phyloP scores from a whole-genome alignment of 1,284 basidiomycete species.

The Lignosus rhinocerotis region DNA sequence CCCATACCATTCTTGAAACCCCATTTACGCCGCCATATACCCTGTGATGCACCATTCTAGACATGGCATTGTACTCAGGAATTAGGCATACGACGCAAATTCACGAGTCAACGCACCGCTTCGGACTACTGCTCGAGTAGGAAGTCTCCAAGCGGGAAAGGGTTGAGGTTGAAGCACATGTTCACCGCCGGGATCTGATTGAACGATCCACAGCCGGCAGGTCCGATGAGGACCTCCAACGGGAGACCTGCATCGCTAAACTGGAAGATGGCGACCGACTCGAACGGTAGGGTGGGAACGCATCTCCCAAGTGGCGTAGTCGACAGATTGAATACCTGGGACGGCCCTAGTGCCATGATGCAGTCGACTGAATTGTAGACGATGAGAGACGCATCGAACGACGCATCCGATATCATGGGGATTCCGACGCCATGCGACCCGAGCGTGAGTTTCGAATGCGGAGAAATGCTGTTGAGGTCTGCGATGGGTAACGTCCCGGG shows the following conservation, averaged over 20 bases:
- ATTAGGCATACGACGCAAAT: neutral
- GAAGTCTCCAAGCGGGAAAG: neutral
- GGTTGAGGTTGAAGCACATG: neutral
- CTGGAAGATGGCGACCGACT: neutral
- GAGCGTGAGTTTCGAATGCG: neutral
- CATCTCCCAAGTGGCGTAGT: neutral
- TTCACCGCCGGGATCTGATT: neutral
- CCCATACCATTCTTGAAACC: too few relatives aligned
- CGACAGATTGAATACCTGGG: neutral
- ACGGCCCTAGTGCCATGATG: neutral
- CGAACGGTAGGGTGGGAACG: neutral
- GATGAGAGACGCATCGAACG: neutral
- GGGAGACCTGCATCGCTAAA: neutral
- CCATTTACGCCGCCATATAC: too few relatives aligned
- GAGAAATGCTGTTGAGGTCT: neutral
- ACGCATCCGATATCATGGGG: neutral
- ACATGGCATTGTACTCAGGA: neutral
- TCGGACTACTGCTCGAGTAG: neutral
- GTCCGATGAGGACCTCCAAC: neutral
- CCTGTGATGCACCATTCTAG: too few relatives aligned
- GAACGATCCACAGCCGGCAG: neutral
- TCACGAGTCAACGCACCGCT: too few relatives aligned
- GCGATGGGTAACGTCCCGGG: neutral
- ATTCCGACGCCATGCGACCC: neutral
- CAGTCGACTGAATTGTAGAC: neutral